Evolutionary conservation across 257 asterid genomes (phyloP), one percentile per base, ranked within the genome.

Genomic region (Linderniella brevidens): DNA sequence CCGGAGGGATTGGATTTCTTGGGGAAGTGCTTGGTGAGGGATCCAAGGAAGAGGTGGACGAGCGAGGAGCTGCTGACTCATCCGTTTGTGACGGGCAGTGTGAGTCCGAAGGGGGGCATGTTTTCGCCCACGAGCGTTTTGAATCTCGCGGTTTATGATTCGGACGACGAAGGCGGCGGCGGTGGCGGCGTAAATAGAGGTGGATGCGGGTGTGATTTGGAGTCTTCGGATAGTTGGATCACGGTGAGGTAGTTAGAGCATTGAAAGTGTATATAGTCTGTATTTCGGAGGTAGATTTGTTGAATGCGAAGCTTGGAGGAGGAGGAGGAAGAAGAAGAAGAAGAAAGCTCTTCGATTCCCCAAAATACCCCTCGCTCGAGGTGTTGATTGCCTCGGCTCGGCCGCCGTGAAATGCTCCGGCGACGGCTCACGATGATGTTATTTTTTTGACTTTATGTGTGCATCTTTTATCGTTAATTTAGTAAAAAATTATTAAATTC

Each of bases 101-200:
- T 35, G 19, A 20, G 54, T 11, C 20, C 19, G 19, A 49, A 25
- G 15, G 50, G 25, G 15, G 51, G 19, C 9, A 43, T 41, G 0
- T 14, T 50, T 25, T 70, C 88, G 13, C 88, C 88, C 0, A 61
- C 76, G 11, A 74, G 88, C 19, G 68, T 74, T 58, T 19, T 74
- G 1, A 75, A 74, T 13, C 45, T 52, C 12, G 53, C 49, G 14
- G 48, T 48, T 25, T 73, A 71, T 35, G 73, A 48, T 41, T 63
- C 56, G 0, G 68, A 68, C 40, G 49, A 56, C 17, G 52, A 17
- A n/a, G 10, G 32, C 6, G 59, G 52, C 13, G 58, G 53, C 8
- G 51, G 36, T 10, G 50, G 44, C 11, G 54, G 17, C 32, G 56
- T 0, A 17, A 45, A 46, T n/a, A 18, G 17, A 49, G 9, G 17